Percentiles rank a stretch among this genome's conserved stretches.
Conservation (phyloP, 805 yeast species). For the Pichia membranifaciens region DNA sequence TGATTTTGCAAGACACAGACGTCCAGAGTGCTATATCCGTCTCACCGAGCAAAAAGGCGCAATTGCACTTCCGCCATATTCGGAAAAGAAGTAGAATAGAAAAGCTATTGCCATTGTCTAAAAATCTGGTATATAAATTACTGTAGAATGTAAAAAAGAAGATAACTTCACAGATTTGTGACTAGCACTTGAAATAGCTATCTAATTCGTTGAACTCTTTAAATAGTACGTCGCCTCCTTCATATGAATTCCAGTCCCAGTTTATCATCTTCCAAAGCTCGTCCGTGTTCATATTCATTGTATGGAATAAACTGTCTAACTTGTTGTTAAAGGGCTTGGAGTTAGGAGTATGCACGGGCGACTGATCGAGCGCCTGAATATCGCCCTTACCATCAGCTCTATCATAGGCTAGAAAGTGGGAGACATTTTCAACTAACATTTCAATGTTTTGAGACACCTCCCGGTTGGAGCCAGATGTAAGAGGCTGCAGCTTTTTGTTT, state of each 20-base stretch:
- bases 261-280: background rate
- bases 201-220: background rate
- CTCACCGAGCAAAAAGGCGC: constrained; percentile 26
- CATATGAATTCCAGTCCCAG: background rate
- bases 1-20: constrained; percentile 34
- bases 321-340: background rate
- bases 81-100: too few species aligned
- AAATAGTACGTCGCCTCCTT: background rate
- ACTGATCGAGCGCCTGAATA: background rate
- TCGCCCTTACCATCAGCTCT: background rate
- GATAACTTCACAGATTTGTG: too few species aligned
- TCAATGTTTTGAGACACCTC: background rate
- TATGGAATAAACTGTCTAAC: background rate
- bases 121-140: too few species aligned
- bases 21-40: constrained; percentile 32
- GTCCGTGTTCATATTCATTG: background rate
- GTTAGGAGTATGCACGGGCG: background rate
- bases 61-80: constrained; percentile 15
- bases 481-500: background rate
- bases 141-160: too few species aligned
- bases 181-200: too few species aligned
- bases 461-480: constrained; percentile 8
- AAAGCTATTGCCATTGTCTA: too few species aligned
- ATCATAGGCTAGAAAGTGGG: background rate
- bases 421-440: background rate